Base-by-base conservation (phyloP, 345 rosid genomes). In the Hevea brasiliensis region DNA sequence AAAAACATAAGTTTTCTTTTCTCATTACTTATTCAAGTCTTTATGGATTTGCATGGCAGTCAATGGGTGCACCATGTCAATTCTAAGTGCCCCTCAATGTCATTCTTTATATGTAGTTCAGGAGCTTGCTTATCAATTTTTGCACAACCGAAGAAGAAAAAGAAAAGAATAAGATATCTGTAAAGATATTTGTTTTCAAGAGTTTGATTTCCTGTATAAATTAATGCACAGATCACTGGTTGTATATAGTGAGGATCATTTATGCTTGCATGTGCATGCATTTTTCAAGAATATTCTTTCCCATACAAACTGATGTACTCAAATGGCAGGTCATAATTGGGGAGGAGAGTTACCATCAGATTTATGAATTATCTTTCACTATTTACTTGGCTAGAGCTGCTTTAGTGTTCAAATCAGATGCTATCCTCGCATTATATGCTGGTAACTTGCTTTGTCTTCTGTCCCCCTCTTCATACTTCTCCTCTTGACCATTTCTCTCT, bases 321-420 rank as follows among this genome's bases (percentile, higher is more conserved):
- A 24, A 74, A 72, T 67, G 73, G 72, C 83, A 95, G 99, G 92
- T 86, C 44, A 70, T 91, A 21, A 68, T 93, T 53, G 84, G 90
- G 0, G 91, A 90, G 65, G 98, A 91, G 81, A 90, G 78, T 76
- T 93, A 85, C 72, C 76, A 76, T 54, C 86, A 83, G 17, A 84
- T 87, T 32, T 76, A 91, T 17, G 83, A 83, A 50, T 62, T 86
- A 61, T 85, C 90, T 6, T 88, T 91, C 72, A 79, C 84, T 74
- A 86, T 96, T 26, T 77, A 67, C 58, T 84, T 96, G 85, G 86
- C 90, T 10, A 82, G 92, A 75, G 93, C 97, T 0, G 75, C 90
- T 2, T 72, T 88, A 58, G 75, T 77, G 73, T 88, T 89, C 83
- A 76, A 86, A 32, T 81, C 83, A 40, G 87, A 89, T 45, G 89